phyloP scores from a whole-genome alignment of 1,284 basidiomycete genomes.

The Mycosarcoma mackinlayi region DNA sequence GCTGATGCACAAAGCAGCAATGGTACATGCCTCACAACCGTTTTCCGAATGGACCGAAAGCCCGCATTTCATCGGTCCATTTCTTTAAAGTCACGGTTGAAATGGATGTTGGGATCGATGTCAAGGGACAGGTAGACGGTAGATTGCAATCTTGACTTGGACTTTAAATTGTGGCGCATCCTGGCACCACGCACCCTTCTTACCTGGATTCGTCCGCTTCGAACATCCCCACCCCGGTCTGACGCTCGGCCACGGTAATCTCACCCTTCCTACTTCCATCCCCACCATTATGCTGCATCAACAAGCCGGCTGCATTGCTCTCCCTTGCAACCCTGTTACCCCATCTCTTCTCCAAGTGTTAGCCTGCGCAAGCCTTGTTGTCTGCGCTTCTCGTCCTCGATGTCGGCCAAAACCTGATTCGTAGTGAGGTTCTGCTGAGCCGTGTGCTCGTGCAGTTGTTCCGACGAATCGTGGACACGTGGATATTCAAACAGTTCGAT shows the following conservation, averaged over 20 bases:
- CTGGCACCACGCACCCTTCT: too few species aligned
- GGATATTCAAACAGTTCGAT: slow-evolving; percentile 24
- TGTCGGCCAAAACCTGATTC: background rate
- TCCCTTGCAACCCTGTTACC: background rate
- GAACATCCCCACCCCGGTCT: background rate
- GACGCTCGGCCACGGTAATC: background rate
- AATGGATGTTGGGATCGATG: too few species aligned
- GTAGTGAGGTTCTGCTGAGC: slow-evolving; percentile 14
- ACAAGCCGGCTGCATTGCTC: background rate
- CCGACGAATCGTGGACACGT: slow-evolving; percentile 26
- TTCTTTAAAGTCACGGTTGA: too few species aligned
- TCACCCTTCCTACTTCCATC: background rate
- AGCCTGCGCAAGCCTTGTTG: background rate
- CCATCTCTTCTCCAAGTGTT: background rate
- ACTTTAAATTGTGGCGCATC: too few species aligned
- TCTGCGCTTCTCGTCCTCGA: background rate
- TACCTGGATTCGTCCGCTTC: background rate
- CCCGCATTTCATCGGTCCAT: too few species aligned
- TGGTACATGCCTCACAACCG: too few species aligned
- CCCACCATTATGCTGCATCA: background rate
- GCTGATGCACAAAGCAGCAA: too few species aligned
- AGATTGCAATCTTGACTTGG: too few species aligned
- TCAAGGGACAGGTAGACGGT: too few species aligned
- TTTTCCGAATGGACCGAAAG: too few species aligned
- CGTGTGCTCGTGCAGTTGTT: slow-evolving; percentile 12